Evolutionary conservation across 345 rosid species (phyloP), one percentile per base, ranked within the genome.

Genomic region (Salix udensis): DNA sequence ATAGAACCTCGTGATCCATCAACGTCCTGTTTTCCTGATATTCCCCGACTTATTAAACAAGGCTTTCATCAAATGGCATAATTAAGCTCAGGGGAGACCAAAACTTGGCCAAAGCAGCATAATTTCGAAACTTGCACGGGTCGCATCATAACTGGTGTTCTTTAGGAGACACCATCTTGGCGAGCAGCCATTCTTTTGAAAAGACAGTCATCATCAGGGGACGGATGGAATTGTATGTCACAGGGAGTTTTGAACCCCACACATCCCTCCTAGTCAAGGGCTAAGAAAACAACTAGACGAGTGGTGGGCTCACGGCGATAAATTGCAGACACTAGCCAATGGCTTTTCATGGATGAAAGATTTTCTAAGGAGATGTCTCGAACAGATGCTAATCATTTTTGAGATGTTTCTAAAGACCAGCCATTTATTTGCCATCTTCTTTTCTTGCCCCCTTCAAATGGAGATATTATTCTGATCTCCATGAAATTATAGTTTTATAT

Each of bases 181-280:
- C 18, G 78, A 73, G 28, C 67, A 76, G 31, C 72, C 78, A 37
- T 53, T 75, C 21, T 40, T 55, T 67, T 24, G 28, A 60, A 76
- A 76, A 50, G 36, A 58, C 28, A 48, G 2, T 46, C 5, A n/a
- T 36, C 67, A 19, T 58, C 19, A 44, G 66, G 52, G 77, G 71
- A 52, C 37, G 16, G 52, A 48, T 23, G 64, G 46, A 67, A 39
- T 55, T 76, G 78, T 40, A 39, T 26, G 52, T 68, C 61, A 19
- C 19, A 1, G 26, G 58, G 39, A 68, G 67, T 71, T 58, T 55
- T 40, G 19, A 76, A 26, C 53, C 78, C 73, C 78, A 68, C 73
- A 2, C 8, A 1, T 2, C 26, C 53, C n/a, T 36, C 65, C 36
- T 8, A 28, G 23, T 74, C 69, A 64, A 65, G 67, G 71, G 24